Conservation (phyloP, 371 early-diverging fungal genomes). For the Conidiobolus incongruus region DNA sequence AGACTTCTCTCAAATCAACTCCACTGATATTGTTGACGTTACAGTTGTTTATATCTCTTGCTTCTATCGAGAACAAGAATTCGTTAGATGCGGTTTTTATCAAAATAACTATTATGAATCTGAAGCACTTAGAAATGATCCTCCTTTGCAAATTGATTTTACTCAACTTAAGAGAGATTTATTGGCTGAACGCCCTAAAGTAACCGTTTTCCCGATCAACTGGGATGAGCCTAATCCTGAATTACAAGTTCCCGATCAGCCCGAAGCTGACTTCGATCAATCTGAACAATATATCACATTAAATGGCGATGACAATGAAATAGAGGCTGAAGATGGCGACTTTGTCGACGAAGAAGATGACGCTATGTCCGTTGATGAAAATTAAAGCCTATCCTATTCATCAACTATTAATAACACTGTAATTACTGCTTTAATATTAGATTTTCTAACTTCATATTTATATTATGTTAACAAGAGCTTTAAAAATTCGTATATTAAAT, state of each 20-base stretch:
- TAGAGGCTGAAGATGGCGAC: slow-evolving; percentile 2
- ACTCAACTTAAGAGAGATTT: slow-evolving; percentile 62
- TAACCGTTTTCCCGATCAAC: slow-evolving; percentile 58
- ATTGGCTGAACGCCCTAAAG: slow-evolving; percentile 82
- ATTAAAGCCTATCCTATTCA: background rate
- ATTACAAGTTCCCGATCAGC: slow-evolving; percentile 1
- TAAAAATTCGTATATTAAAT: too few relatives aligned
- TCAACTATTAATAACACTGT: too few relatives aligned
- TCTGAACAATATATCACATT: background rate
- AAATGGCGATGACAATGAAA: background rate
- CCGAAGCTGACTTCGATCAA: slow-evolving; percentile 2
- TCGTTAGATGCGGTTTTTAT: slow-evolving; percentile 90
- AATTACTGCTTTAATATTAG: too few relatives aligned
- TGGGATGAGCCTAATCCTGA: slow-evolving; percentile 17
- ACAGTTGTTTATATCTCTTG: slow-evolving; percentile 80
- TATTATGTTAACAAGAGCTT: too few relatives aligned
- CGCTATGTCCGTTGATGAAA: background rate
- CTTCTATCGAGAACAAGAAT: slow-evolving; percentile 69
- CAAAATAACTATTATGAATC: slow-evolving; percentile 85
- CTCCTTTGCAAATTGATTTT: slow-evolving; percentile 31
- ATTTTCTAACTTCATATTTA: too few relatives aligned
- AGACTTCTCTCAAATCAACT: slow-evolving; percentile 41
- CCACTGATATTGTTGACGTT: slow-evolving; percentile 59
- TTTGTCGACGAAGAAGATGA: slow-evolving; percentile 2
- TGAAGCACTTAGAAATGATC: slow-evolving; percentile 33